Evolutionary conservation across 192 early-diverging fungal genomes (phyloP), one percentile per base, ranked within the genome.

Genomic region (Endogone sp.): DNA sequence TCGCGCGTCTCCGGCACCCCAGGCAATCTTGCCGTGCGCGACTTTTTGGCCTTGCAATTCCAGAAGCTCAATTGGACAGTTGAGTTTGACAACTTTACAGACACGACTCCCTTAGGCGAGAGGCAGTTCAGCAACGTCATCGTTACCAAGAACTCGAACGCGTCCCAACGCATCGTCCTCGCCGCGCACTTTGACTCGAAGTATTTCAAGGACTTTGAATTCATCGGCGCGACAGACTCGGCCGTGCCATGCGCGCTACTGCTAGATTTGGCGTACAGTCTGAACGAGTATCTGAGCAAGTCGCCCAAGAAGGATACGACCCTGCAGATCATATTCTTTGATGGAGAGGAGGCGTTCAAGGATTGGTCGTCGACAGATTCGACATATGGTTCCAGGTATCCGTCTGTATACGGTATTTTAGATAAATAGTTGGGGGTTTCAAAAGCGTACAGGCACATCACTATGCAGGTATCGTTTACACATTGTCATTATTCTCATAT

Each of bases 181-280:
- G 92, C 93, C 0, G 96, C 95, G 2, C 96, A 98, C 75, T 98
- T 88, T 70, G 96, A 98, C 76, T 94, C 92, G 57, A 96, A 96
- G 69, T 89, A 91, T 61, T 85, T 92, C 67, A 54, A 72, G 6
- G 76, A 81, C 20, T 67, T 74, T 31, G 85, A 82, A 10, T 97
- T 97, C 77, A 74, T 96, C 55, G 95, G 92, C 26, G 95, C 95
- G 0, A 96, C 91, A 0, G 96, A 98, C 73, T 94, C 94, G 2
- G 92, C 96, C 0, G 93, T 89, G 0, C 91, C 96, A 0, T 95
- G 94, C 75, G 96, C 93, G 0, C 87, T 98, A 57, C 78, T 98
- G 60, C 80, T 98, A 67, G 90, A 97, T 68, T 67, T 96, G 26
- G 96, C 95, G 2, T 71, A 73, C 3, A 84, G 84, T 2, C 81